Evolutionary conservation across 441 rosid genomes (phyloP), one percentile per base, ranked within the genome.

Genomic region (Gossypium gossypioides): DNA sequence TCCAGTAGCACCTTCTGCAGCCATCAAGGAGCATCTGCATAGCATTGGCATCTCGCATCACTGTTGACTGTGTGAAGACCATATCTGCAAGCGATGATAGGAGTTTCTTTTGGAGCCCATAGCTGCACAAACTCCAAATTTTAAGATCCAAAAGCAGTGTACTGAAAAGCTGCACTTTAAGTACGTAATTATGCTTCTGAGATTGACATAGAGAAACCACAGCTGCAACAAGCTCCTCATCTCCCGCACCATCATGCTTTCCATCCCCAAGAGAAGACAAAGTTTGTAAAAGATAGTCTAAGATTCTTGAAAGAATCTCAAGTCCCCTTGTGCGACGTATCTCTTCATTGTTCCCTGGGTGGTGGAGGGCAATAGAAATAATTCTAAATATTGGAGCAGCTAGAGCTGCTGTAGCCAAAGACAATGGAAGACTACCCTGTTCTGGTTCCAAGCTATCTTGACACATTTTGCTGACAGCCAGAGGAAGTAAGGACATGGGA

Each of bases 1-100:
- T 86, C 99, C 99, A 96, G 79, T 91, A 96, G 86, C 99, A 96
- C 81, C 89, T 91, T 89, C 99, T 89, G 85, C 99, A 91, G 78
- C 97, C 96, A 88, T 96, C 99, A 76, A 96, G 96, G 83, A 96
- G 98, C 94, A 93, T 82, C 80, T 96, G 99, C 80, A 96, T 90
- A 80, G 99, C 99, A 79, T 91, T 91, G 48, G 98, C 99, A 84
- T 91, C 85, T 77, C 94, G 86, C 98, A 96, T 96, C 60, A 84
- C 94, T 46, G 78, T 75, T 75, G 97, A 89, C 83, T 96, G 97
- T 19, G 93, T 91, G 83, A 96, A 93, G 82, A 96, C 99, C 98
- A 91, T 93, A 87, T 96, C 99, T 61, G 97, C 97, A 63, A 96
- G 86, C 19, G 97, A 96, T 72, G 98, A 91, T 52, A 96, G 80